Conservation (phyloP, 1,139 yeast species). For the Candida albicans region DNA sequence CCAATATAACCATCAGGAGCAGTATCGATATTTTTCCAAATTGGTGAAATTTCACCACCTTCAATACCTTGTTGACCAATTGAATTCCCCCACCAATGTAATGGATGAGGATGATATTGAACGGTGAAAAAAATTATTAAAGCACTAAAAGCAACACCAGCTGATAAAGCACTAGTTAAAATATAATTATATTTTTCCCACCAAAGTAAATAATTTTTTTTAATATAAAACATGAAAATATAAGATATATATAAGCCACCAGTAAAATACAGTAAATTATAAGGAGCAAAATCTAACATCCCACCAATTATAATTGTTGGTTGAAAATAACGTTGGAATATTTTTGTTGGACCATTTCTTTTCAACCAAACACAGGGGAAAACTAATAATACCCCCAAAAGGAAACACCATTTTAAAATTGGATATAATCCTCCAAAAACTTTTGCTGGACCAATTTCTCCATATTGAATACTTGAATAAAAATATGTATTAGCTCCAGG, state of each 20-base stretch:
- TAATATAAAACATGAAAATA: constrained; percentile 54
- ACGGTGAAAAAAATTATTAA: constrained; percentile 58
- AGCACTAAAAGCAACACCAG: constrained; percentile 62
- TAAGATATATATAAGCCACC: constrained; percentile 51
- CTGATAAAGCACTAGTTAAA: constrained; percentile 54
- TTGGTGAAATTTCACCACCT: constrained; percentile 27
- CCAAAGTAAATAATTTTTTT: constrained; percentile 51
- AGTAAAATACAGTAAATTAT: constrained; percentile 53
- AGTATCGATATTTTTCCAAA: constrained; percentile 33
- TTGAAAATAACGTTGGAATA: constrained; percentile 37
- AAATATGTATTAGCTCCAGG: constrained; percentile 35
- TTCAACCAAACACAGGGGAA: constrained; percentile 29
- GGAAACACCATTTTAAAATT: constrained; percentile 34
- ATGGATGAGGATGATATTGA: constrained; percentile 38
- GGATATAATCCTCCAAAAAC: constrained; percentile 36
- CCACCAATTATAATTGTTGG: constrained; percentile 53
- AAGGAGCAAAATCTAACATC: constrained; percentile 51
- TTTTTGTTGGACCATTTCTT: constrained; percentile 28
- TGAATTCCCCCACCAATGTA: constrained; percentile 63
- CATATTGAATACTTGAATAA: constrained; percentile 35
- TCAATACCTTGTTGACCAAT: constrained; percentile 47
- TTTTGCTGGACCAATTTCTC: constrained; percentile 37
- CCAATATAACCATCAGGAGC: constrained; percentile 51
- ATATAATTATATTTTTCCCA: constrained; percentile 69
- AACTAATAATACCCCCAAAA: constrained; percentile 30